Evolutionary conservation across 768 basidiomycete species (phyloP), one percentile per base, ranked within the genome.

Genomic region (Amanita exitialis): DNA sequence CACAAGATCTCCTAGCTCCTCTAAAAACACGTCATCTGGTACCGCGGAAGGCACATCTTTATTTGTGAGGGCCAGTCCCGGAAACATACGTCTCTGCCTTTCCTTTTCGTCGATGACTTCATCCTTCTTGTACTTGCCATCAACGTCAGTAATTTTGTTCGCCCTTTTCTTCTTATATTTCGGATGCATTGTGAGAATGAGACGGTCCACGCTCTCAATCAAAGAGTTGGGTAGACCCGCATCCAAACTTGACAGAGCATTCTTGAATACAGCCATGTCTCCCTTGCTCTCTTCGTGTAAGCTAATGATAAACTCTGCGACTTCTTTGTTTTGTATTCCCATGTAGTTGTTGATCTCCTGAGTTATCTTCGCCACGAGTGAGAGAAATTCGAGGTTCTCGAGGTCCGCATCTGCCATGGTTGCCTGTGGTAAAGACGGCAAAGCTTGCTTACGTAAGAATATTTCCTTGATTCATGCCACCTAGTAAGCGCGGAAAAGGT

Each of bases 171-270:
- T 89, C 74, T 90, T 96, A 73, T 97, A 86, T 61, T 92, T 96
- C 1, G 95, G 96, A 59, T 99, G 95, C 75, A 97, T 80, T 52
- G 79, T 89, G 49, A 96, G 78, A 58, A 99, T 90, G 47, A 98
- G 79, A 16, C 96, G 87, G 70, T 99, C 95, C 30, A 98, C 79
- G 61, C 86, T 94, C 65, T 93, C 87, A 52, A 95, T 69, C 62
- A 97, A 89, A 23, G 89, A 89, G 55, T 90, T 89, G 3, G 92
- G 86, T 61, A 97, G 93, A 56, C 80, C 82, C 16, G 90, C 88
- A 18, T 83, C 91, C 53, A 78, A 72, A 53, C 85, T 82, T 49
- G 76, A 74, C 41, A 98, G 77, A 63, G 88, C 85, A 44, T 66
- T 62, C 69, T 91, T 90, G 78, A 98, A 99, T 43, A 81, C 79